Percentiles rank a stretch among this genome's conserved stretches.
Evolutionary conservation across 2,329 filamentous ascomycete species (phyloP).

Genomic region (Fusarium longipes): DNA sequence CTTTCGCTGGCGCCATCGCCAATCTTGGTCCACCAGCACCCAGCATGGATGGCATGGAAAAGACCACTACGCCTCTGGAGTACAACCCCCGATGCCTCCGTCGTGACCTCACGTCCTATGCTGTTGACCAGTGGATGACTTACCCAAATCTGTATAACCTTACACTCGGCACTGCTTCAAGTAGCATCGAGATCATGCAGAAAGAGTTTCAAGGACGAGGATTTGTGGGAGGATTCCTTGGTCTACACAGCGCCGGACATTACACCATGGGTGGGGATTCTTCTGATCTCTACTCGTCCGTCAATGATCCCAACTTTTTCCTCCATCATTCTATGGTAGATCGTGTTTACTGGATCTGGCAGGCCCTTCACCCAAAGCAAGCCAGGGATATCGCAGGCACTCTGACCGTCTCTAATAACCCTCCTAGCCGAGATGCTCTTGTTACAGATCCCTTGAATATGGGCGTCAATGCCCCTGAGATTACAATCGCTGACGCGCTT

Average conservation of each 20-base stretch:
- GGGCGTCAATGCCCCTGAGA: background rate
- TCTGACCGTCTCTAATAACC: background rate
- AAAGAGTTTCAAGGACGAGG: conserved; percentile 13
- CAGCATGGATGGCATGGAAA: conserved; percentile 14
- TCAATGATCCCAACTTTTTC: conserved; percentile 9
- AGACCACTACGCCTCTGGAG: background rate
- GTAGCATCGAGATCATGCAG: conserved; percentile 1
- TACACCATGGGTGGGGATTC: conserved; percentile 8
- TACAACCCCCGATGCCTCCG: conserved; percentile 8
- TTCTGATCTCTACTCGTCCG: conserved; percentile 9
- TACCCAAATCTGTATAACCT: conserved; percentile 4
- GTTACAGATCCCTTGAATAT: background rate
- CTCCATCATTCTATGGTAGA: conserved; percentile 19
- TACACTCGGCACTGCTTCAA: background rate
- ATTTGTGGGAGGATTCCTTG: background rate
- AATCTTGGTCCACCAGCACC: conserved; percentile 10
- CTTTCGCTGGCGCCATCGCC: background rate
- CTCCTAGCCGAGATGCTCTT: conserved; percentile 3
- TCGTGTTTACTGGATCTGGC: conserved; percentile 14
- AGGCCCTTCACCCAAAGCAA: conserved; percentile 4
- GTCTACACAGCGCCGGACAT: conserved; percentile 9
- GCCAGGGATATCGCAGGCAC: conserved; percentile 8
- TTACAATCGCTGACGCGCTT: background rate
- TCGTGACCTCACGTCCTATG: background rate
- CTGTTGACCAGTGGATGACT: conserved; percentile 8